Conservation (phyloP, 2,329 filamentous ascomycete genomes). For the Diaporthe vaccinii region DNA sequence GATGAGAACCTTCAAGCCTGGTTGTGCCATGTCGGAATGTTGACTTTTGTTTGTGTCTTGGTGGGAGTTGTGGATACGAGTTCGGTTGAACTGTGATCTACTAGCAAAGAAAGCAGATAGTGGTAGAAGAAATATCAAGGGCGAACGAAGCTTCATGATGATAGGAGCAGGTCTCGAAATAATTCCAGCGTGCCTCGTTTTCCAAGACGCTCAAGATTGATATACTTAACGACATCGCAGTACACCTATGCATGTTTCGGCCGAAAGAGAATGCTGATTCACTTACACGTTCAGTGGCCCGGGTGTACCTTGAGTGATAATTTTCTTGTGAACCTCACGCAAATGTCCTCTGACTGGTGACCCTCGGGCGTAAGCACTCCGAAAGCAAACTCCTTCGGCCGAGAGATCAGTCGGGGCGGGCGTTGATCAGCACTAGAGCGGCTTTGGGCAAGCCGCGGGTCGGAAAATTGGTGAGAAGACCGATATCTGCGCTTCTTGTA, state of each 20-base stretch:
- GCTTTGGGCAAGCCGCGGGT: neutral
- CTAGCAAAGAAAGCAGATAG: neutral
- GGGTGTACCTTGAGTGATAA: neutral
- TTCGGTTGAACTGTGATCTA: neutral
- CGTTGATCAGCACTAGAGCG: slow-evolving; percentile 7
- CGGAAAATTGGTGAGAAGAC: neutral
- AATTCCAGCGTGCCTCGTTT: too few species aligned
- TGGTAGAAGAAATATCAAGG: neutral
- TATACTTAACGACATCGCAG: neutral
- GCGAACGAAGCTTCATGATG: neutral
- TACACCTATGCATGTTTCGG: neutral
- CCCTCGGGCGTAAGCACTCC: neutral
- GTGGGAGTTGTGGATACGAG: neutral
- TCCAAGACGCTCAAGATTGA: too few species aligned
- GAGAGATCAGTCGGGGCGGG: neutral
- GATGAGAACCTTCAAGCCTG: slow-evolving; percentile 53
- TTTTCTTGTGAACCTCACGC: neutral
- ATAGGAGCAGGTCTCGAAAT: neutral
- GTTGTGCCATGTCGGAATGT: neutral
- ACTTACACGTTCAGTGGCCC: neutral
- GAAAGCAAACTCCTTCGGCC: neutral
- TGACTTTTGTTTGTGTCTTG: neutral
- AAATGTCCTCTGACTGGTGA: neutral
- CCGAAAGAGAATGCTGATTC: neutral
- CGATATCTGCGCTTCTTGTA: slow-evolving; percentile 10